These are phyloP conservation scores for Peronosclerospora sorghi DNA, from an alignment of 352 stramenopile species.

Conservation along the genomic window DNA sequence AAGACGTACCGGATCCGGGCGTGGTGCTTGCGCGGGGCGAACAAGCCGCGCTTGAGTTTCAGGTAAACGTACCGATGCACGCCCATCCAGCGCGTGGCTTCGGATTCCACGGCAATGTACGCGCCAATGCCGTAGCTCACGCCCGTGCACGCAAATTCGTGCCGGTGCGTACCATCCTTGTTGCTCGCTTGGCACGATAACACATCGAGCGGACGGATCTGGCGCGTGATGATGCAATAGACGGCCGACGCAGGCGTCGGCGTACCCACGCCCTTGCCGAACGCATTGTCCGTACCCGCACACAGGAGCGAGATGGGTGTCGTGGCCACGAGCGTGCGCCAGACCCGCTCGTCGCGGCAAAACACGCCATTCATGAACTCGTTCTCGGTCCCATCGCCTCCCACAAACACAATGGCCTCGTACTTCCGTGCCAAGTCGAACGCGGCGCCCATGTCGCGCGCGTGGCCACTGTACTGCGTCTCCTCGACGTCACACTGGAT, in stretches of 20 bases:
- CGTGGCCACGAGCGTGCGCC: constrained; percentile 59
- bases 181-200: constrained; percentile 41
- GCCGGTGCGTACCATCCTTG: constrained; percentile 32
- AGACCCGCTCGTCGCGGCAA: constrained; percentile 51
- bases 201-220: constrained; percentile 69
- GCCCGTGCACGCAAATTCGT: constrained; percentile 67
- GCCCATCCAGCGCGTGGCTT: constrained; percentile 53
- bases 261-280: constrained; percentile 57
- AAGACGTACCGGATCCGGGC: constrained; percentile 25
- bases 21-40: constrained; percentile 5
- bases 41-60: constrained; percentile 53
- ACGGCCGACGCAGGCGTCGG: constrained; percentile 51
- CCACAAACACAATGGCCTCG: constrained; percentile 69
- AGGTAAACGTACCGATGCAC: constrained; percentile 66
- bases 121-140: constrained; percentile 63
- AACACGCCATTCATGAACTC: constrained; percentile 82
- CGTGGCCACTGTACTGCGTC: constrained; percentile 60
- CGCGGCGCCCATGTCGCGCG: constrained; percentile 51
- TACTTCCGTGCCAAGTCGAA: constrained; percentile 52
- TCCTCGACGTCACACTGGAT: constrained; percentile 73
- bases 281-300: constrained; percentile 69
- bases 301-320: constrained; percentile 61
- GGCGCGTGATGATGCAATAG: constrained; percentile 75
- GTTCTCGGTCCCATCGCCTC: constrained; percentile 70
- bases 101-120: constrained; percentile 67